phyloP scores from a whole-genome alignment of 176 grass and related monocot genomes.

The Typha latifolia region DNA sequence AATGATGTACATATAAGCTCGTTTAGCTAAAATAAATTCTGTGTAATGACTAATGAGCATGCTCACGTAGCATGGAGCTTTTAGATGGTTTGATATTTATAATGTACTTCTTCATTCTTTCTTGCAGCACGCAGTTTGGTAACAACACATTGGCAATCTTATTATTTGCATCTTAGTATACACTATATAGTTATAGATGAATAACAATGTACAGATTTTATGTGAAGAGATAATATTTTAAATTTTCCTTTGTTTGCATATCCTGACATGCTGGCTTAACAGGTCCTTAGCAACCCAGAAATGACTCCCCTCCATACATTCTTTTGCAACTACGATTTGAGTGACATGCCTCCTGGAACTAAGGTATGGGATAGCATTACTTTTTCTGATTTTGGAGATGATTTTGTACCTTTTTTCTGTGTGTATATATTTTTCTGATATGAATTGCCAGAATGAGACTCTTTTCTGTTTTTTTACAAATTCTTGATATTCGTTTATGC shows the following conservation, averaged over 20 bases:
- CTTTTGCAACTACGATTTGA: conserved; percentile 95
- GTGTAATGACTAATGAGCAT: too few relatives aligned
- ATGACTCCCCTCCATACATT: conserved; percentile 92
- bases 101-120: too few relatives aligned
- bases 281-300: conserved; percentile 98
- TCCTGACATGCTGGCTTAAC: neutral
- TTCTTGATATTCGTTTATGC: neutral
- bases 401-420: neutral
- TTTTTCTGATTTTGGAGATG: neutral
- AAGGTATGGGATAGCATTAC: conserved; percentile 42
- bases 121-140: too few relatives aligned
- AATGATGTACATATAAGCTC: too few relatives aligned
- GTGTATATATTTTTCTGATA: neutral
- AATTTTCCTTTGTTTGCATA: neutral
- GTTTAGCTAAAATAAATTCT: too few relatives aligned
- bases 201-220: neutral
- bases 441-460: neutral
- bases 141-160: too few relatives aligned
- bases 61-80: too few relatives aligned
- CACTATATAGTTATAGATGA: neutral
- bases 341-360: conserved; percentile 92
- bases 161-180: too few relatives aligned
- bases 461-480: neutral
- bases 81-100: too few relatives aligned
- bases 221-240: neutral